These are phyloP conservation scores for Boechera retrofracta DNA, from an alignment of 345 rosid species.

Conservation along the genomic window DNA sequence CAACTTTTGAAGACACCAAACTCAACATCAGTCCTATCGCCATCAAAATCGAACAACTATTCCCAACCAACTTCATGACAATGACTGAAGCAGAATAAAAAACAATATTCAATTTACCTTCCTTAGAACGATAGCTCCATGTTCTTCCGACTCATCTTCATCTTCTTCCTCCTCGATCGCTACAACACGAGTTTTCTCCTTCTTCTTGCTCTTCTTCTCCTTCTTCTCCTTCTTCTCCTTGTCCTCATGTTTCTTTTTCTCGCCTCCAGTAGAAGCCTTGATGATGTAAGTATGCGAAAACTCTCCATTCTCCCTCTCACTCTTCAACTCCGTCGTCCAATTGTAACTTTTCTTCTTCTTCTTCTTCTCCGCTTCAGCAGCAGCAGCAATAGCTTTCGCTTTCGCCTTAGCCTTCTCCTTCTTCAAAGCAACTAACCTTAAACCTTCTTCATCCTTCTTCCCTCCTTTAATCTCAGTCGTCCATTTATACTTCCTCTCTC, in stretches of 20 bases:
- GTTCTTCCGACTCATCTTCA: constrained; percentile 53
- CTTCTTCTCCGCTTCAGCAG: constrained; percentile 52
- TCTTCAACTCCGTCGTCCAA: constrained; percentile 83
- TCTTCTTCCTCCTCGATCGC: constrained; percentile 62
- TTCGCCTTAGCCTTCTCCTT: constrained; percentile 27
- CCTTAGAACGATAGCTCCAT: constrained; percentile 56
- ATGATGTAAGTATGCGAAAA: constrained; percentile 62
- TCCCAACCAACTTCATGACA: constrained; percentile 17
- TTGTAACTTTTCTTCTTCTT: constrained; percentile 51
- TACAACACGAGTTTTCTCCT: constrained; percentile 61
- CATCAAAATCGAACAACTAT: not conserved
- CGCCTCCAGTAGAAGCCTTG: constrained; percentile 63
- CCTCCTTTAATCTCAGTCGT: constrained; percentile 62
- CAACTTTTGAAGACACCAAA: constrained; percentile 19
- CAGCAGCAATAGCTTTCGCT: constrained; percentile 49
- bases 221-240: constrained; percentile 39
- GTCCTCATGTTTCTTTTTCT: constrained; percentile 48
- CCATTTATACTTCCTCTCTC: constrained; percentile 76
- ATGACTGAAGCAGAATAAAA: constrained; percentile 13
- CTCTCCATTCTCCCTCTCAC: constrained; percentile 59
- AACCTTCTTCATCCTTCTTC: constrained; percentile 35
- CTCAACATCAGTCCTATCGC: not conserved
- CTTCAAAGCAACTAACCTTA: constrained; percentile 14
- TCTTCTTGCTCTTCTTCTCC: constrained; percentile 56
- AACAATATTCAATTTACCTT: constrained; percentile 47